phyloP scores from a whole-genome alignment of 495 filamentous ascomycete genomes.

The Penicillium silybi region DNA sequence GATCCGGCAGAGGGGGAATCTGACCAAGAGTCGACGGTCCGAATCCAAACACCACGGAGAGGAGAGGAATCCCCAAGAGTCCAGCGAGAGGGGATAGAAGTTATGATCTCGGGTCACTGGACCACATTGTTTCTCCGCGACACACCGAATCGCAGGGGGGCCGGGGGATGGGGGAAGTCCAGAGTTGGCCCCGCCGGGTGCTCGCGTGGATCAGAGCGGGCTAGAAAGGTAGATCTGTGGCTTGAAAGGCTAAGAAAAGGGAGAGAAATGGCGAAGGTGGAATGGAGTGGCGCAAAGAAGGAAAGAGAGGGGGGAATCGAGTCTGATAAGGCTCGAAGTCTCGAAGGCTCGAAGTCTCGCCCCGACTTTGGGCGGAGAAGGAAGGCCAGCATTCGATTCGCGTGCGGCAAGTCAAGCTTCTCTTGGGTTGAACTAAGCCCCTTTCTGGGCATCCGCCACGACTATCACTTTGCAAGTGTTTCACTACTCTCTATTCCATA shows the following conservation, averaged over 20 bases:
- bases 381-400: constrained; percentile 22
- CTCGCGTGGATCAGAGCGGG: constrained; percentile 2
- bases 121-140: constrained; percentile 35
- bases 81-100: constrained; percentile 19
- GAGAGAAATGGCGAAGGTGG: constrained; percentile 7
- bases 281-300: neutral
- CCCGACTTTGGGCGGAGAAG: constrained; percentile 19
- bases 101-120: constrained; percentile 28
- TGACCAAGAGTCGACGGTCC: constrained; percentile 7
- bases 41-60: constrained; percentile 19
- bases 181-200: constrained; percentile 8
- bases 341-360: neutral
- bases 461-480: constrained; percentile 7
- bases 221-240: neutral
- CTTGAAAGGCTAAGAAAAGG: neutral
- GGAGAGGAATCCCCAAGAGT: constrained; percentile 10
- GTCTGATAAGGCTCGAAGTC: constrained; percentile 25
- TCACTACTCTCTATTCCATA: neutral
- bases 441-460: constrained; percentile 9
- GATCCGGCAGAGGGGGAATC: constrained; percentile 6
- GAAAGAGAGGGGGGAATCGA: constrained; percentile 5
- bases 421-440: constrained; percentile 28
- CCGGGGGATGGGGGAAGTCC: neutral
- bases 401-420: constrained; percentile 39
- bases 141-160: constrained; percentile 12